Percentiles rank a stretch among this genome's conserved stretches.
Conservation (phyloP, 352 stramenopile genomes). For the Globisporangium mamillatum region DNA sequence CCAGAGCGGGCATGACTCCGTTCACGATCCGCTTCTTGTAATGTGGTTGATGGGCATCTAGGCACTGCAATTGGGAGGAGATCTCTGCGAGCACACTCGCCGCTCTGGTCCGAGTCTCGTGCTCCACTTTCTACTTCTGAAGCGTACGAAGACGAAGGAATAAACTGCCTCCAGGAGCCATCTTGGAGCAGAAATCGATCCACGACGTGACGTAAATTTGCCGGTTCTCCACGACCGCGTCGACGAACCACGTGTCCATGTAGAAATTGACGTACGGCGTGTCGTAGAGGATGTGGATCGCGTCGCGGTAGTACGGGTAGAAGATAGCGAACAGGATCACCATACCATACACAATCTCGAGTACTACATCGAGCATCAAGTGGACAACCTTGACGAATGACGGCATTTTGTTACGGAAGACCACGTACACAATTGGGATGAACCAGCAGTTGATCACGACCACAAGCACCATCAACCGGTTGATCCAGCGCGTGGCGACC, state of each 20-base stretch:
- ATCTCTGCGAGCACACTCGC: neutral
- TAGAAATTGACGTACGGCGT: neutral
- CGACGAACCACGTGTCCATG: neutral
- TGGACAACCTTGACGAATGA: slow-evolving; percentile 13
- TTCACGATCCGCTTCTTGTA: neutral
- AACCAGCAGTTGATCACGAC: slow-evolving; percentile 29
- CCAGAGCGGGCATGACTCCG: neutral
- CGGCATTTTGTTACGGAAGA: slow-evolving; percentile 3
- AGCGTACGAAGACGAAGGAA: neutral
- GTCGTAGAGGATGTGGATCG: neutral
- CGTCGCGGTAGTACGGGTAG: slow-evolving; percentile 20
- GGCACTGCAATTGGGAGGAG: neutral
- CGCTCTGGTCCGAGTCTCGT: neutral
- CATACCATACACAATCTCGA: slow-evolving; percentile 22
- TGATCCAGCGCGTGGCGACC: slow-evolving; percentile 12
- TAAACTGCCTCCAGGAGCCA: neutral
- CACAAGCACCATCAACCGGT: slow-evolving; percentile 6
- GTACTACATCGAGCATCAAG: slow-evolving; percentile 13
- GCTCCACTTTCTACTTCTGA: no score
- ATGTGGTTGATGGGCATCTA: neutral
- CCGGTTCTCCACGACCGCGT: neutral
- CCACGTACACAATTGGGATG: slow-evolving; percentile 19
- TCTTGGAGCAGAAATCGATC: neutral
- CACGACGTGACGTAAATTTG: neutral
- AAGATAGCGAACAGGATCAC: slow-evolving; percentile 28